Percentiles rank a stretch among this genome's conserved stretches.
Evolutionary conservation across 2,329 filamentous ascomycete species (phyloP).

Genomic region (Sarocladium oryzae): DNA sequence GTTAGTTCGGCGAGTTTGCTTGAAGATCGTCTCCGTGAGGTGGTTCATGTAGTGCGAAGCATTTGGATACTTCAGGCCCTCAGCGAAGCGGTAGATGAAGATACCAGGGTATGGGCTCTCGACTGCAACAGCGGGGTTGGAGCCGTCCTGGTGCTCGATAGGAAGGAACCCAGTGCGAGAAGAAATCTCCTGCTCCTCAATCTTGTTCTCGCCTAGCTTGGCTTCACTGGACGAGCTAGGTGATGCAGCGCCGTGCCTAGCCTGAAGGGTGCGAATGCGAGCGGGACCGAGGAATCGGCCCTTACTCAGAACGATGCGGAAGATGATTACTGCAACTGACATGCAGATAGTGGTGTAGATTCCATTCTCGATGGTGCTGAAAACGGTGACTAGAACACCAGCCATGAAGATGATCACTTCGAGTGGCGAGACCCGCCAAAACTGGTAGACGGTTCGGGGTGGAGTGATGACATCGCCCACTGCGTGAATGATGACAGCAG

Average conservation of each 20-base stretch:
- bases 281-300: conserved; percentile 76
- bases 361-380: conserved; percentile 74
- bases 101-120: conserved; percentile 45
- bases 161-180: conserved; percentile 39
- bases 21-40: conserved; percentile 38
- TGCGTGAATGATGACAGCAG: conserved; percentile 85
- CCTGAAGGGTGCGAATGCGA: conserved; percentile 78
- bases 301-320: conserved; percentile 69
- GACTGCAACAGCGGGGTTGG: conserved; percentile 41
- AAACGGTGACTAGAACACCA: conserved; percentile 77
- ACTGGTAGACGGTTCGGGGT: conserved; percentile 77
- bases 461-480: conserved; percentile 81
- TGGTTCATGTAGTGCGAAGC: conserved; percentile 44
- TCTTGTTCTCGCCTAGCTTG: conserved; percentile 12
- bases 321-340: conserved; percentile 66
- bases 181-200: conserved; percentile 39
- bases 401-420: conserved; percentile 82
- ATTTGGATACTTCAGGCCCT: conserved; percentile 52
- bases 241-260: conserved; percentile 51
- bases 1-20: conserved; percentile 38
- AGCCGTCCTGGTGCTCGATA: conserved; percentile 41
- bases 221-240: conserved; percentile 47
- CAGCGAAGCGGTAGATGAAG: conserved; percentile 48
- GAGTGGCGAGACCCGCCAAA: conserved; percentile 78
- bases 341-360: conserved; percentile 74